Base-by-base conservation (phyloP, 768 basidiomycete genomes). In the Trametes punicea region DNA sequence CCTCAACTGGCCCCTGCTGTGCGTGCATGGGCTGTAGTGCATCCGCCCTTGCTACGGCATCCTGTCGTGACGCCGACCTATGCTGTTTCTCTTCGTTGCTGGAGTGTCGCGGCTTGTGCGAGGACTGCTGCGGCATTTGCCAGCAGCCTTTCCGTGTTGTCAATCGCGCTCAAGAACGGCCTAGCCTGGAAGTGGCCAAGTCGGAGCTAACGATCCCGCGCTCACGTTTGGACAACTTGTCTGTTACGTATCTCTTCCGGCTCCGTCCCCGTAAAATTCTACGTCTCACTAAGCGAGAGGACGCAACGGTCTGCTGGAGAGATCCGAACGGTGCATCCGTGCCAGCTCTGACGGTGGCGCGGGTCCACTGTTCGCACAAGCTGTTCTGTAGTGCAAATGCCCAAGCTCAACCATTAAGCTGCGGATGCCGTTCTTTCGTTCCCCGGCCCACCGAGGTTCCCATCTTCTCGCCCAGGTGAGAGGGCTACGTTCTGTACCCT, bases 381-480 rank as follows among this genome's bases (percentile, higher is more conserved):
- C 42, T 34, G 15, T 23, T 46, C 51, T 15, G 34, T 9, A 34
- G 25, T n/a, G 18, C 30, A 26, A 18, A 26, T 15, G 52, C 18
- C 46, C 48, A 55, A 50, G 58, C 53, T 60, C 58, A 60, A 60
- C 41, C 58, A 49, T 60, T 55, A 55, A 44, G 33, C 49, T 60
- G 58, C 48, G 58, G 42, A 31, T 29, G 41, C 58, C 45, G 46
- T 9, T 16, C 38, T 29, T 16, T 46, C 47, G 46, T 54, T 42
- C 40, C 42, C n/a, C 25, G 41, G 16, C 13, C 15, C 40, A 6
- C 11, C 9, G 11, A 21, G 25, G 31, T 55, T 54, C 58, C 54
- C 57, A 52, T 46, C 34, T 44, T 50, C 33, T 33, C 18, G 46
- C 42, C 49, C 42, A 51, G 53, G 53, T 51, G 58, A 45, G 58